Percentiles rank a stretch among this genome's conserved stretches.
Conservation (phyloP, 2,329 filamentous ascomycete genomes). For the Epichloe sp. region DNA sequence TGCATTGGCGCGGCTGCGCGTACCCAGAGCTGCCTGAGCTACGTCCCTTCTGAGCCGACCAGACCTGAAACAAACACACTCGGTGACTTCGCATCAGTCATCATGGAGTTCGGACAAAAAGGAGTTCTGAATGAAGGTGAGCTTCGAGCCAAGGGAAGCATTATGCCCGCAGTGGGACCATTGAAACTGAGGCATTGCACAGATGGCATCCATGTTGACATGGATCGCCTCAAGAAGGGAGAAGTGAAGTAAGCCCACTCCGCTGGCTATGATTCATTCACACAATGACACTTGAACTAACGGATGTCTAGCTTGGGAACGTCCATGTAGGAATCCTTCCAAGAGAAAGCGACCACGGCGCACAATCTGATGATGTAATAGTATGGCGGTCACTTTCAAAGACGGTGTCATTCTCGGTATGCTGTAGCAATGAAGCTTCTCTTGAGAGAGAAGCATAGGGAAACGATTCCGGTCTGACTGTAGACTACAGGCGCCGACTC, state of each 20-base stretch:
- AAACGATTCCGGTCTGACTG: conserved; percentile 7
- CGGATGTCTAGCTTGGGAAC: conserved; percentile 65
- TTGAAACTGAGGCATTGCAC: conserved; percentile 5
- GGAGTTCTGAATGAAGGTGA: conserved; percentile 52
- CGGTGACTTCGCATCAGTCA: conserved; percentile 1
- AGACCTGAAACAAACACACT: conserved; percentile 4
- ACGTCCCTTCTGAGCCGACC: conserved; percentile 13
- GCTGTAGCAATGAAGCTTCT: conserved; percentile 10
- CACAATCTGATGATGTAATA: conserved; percentile 31
- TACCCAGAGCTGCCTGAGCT: conserved; percentile 35
- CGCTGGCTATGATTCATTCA: neutral
- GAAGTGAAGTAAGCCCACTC: conserved; percentile 75
- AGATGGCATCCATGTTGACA: conserved; percentile 99
- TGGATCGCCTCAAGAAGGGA: conserved; percentile 96
- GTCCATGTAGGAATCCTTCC: conserved; percentile 58
- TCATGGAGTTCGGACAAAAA: conserved; percentile 51
- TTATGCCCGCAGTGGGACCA: neutral
- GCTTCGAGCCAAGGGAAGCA: conserved; percentile 2
- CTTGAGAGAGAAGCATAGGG: neutral
- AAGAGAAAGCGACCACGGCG: conserved; percentile 12
- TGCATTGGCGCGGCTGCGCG: conserved; percentile 24
- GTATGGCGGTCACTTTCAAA: conserved; percentile 97
- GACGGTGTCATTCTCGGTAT: conserved; percentile 86
- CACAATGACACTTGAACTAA: conserved; percentile 10
- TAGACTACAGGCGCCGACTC: conserved; percentile 64